Evolutionary conservation across 495 filamentous ascomycete genomes (phyloP), one percentile per base, ranked within the genome.

Genomic region (Pseudoneurospora amorphoporcata): DNA sequence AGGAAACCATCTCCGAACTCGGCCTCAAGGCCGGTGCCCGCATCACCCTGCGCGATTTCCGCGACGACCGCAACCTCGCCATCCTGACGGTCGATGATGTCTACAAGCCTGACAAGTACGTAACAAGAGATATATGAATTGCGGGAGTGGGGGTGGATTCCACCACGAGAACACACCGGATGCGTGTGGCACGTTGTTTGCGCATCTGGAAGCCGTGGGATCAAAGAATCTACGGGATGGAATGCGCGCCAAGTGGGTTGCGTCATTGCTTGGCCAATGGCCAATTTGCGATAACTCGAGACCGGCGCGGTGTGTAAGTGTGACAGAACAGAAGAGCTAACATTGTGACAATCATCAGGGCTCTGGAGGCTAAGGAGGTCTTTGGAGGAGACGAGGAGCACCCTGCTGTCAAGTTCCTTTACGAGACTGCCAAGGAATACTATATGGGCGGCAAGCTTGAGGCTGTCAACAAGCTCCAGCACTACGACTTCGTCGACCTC

Each of bases 401-500:
- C 83, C 95, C 95, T 39, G 95, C 96, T 23, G 88, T 98, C 79
- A 91, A 90, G 76, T 97, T 95, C 83, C 89, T 99, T 45, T 90
- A 90, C 84, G 86, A 89, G 75, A 91, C 89, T 32, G 88, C 92
- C 68, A 82, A 92, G 75, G 94, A 97, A 58, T 96, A 90, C 83
- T 97, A 98, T 82, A 89, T 99, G 72, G 95, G 95, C 75, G 96
- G 95, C 80, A 97, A 93, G 88, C 83, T 99, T 70, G 92, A 98
- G 76, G 95, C 96, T 71, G 91, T 99, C 80, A 94, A 94, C 84
- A 89, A 91, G 79, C 87, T 97, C 41, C 93, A 95, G 84, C 96
- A 99, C 86, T 99, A 99, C 86, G 95, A 99, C 85, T 98, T 98
- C 86, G 93, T 98, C 76, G 96, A 89, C 79, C 88, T 97, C 71